Percentiles rank a stretch among this genome's conserved stretches.
Conservation (phyloP, 371 early-diverging fungal genomes). For the Mucor mucedo region DNA sequence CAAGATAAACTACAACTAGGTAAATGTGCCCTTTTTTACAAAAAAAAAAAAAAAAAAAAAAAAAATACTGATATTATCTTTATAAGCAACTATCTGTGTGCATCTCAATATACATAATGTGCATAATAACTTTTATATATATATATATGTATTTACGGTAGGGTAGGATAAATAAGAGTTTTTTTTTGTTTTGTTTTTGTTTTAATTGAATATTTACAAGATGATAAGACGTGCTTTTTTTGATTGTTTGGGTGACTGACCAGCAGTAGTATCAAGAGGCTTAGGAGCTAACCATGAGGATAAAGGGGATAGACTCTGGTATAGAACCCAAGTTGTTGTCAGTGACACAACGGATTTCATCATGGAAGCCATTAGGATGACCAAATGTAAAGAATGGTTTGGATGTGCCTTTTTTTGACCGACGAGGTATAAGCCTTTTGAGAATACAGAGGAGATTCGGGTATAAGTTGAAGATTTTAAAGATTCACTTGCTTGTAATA, state of each 20-base stretch:
- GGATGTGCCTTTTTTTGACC: background rate
- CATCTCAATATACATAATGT: no score
- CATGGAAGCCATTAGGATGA: constrained; percentile 19
- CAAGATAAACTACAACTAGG: no score
- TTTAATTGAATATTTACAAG: constrained; percentile 11
- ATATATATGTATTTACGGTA: no score
- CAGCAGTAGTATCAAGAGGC: constrained; percentile 17
- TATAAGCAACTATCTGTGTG: no score
- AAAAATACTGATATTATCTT: no score
- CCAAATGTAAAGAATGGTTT: constrained; percentile 4
- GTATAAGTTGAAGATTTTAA: constrained; percentile 17
- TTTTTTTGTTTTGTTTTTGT: no score
- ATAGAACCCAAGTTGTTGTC: constrained; percentile 31
- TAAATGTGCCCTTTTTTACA: no score
- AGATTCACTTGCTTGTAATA: constrained; percentile 8
- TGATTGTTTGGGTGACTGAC: constrained; percentile 16
- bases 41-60: no score
- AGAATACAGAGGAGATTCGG: background rate
- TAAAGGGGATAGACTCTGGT: constrained; percentile 24
- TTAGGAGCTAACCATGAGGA: constrained; percentile 16
- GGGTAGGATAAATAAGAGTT: no score
- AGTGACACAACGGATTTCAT: constrained; percentile 27
- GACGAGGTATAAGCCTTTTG: constrained; percentile 7
- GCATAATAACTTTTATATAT: no score
- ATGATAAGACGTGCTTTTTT: constrained; percentile 19